These are phyloP conservation scores for Eremothecium gossypii DNA, from an alignment of 1,139 yeast species.

Conservation along the genomic window DNA sequence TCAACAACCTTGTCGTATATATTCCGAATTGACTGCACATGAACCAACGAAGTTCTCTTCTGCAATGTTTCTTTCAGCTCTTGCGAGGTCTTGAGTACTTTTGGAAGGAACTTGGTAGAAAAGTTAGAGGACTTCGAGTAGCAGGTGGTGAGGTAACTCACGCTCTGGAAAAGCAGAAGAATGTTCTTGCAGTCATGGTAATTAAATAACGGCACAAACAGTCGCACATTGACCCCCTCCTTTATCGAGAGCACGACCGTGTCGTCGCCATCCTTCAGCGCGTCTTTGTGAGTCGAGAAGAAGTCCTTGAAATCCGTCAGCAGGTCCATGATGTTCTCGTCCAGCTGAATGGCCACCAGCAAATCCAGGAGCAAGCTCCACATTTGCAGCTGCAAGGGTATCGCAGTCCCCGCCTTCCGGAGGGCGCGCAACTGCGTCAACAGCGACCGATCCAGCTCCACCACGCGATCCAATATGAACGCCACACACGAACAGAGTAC, in stretches of 20 bases:
- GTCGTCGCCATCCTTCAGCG: conserved; percentile 8
- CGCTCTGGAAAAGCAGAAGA: conserved; percentile 26
- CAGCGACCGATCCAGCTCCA: conserved; percentile 9
- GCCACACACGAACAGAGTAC: conserved; percentile 8
- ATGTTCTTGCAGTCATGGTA: conserved; percentile 24
- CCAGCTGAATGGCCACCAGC: conserved; percentile 17
- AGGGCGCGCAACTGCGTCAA: conserved; percentile 7
- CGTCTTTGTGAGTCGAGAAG: conserved; percentile 16
- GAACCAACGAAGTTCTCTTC: conserved; percentile 7
- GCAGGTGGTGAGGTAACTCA: conserved; percentile 27
- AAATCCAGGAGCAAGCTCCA: conserved; percentile 23
- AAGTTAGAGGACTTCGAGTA: conserved; percentile 26
- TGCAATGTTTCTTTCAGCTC: conserved; percentile 9
- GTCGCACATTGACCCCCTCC: conserved; percentile 6
- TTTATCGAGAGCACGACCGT: conserved; percentile 7
- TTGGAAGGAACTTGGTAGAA: conserved; percentile 25
- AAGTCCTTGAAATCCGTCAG: conserved; percentile 22
- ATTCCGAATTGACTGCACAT: conserved; percentile 8
- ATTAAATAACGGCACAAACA: conserved; percentile 17
- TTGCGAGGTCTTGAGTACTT: conserved; percentile 16
- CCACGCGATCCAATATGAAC: conserved; percentile 14
- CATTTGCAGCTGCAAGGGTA: conserved; percentile 3
- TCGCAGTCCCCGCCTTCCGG: not conserved
- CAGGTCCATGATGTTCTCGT: conserved; percentile 21
- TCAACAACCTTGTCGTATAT: conserved; percentile 17